Evolutionary conservation across 2,329 filamentous ascomycete genomes (phyloP).

Genomic region (Pyrenophora graminea): DNA sequence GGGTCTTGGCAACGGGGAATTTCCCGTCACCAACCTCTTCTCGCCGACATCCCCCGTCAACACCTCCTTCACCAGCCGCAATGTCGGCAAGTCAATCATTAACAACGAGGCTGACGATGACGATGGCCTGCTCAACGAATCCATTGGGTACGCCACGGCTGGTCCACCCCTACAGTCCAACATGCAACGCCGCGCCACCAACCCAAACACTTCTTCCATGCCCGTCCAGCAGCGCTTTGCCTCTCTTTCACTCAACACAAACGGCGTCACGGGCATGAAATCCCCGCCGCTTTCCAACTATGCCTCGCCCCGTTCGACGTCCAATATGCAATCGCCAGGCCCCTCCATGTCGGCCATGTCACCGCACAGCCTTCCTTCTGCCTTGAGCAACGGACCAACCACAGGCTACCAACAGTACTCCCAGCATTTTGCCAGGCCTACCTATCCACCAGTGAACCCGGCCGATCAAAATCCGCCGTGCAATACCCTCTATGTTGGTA

Average conservation of each 20-base stretch:
- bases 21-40: constrained; percentile 68
- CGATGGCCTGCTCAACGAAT: constrained; percentile 72
- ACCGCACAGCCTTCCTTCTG: constrained; percentile 62
- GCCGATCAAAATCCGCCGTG: constrained; percentile 96
- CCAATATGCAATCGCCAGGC: constrained; percentile 56
- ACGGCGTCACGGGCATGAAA: constrained; percentile 49
- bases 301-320: constrained; percentile 54
- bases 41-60: constrained; percentile 75
- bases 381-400: constrained; percentile 55
- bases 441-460: constrained; percentile 85
- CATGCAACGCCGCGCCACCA: constrained; percentile 69
- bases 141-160: constrained; percentile 74
- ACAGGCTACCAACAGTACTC: constrained; percentile 60
- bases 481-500: constrained; percentile 98
- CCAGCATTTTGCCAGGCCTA: constrained; percentile 64
- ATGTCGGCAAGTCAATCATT: constrained; percentile 70
- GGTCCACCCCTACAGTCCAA: constrained; percentile 56
- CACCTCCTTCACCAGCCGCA: constrained; percentile 67
- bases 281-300: constrained; percentile 62
- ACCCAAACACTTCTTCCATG: constrained; percentile 72
- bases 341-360: constrained; percentile 48
- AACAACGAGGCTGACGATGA: constrained; percentile 72
- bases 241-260: constrained; percentile 72
- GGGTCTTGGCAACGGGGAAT: constrained; percentile 60
- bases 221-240: constrained; percentile 68